A percentile compares a stretch with the other conserved stretches of the same genome.
phyloP scores from a whole-genome alignment of 108 stramenopile species.

The Discostella pseudostelligera region DNA sequence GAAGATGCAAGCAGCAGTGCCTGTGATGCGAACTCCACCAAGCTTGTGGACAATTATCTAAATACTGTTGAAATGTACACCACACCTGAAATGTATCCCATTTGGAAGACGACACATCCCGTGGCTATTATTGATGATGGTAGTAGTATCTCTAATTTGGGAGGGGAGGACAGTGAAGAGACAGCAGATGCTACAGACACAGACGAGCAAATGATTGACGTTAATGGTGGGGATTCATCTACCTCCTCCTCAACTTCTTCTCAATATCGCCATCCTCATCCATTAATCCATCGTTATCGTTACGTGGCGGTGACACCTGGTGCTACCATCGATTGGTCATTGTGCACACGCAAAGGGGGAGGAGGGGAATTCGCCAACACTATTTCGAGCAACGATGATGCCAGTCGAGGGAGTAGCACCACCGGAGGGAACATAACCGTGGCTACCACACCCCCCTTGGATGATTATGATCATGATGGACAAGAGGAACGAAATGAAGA shows the following conservation, averaged over 20 bases:
- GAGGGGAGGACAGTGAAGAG: background rate
- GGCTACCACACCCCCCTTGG: constrained; percentile 30
- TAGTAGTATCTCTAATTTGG: no score
- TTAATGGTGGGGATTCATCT: no score
- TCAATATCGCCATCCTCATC: background rate
- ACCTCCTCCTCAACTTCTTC: no score
- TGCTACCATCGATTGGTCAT: constrained; percentile 44
- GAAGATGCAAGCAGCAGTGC: constrained; percentile 14
- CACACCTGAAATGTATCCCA: constrained; percentile 82
- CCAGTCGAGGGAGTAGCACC: constrained; percentile 21
- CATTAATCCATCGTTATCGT: constrained; percentile 77
- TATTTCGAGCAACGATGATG: constrained; percentile 21
- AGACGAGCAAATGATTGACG: background rate
- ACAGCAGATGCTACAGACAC: background rate
- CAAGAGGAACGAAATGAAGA: constrained; percentile 15
- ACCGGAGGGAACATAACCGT: constrained; percentile 32
- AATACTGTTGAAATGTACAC: constrained; percentile 86
- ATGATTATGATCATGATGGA: constrained; percentile 39
- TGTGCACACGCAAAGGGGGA: constrained; percentile 16
- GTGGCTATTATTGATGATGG: constrained; percentile 69
- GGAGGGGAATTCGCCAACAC: no score
- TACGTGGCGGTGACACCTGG: constrained; percentile 88
- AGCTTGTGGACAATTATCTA: no score
- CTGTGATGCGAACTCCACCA: constrained; percentile 33
- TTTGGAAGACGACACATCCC: constrained; percentile 79